Evolutionary conservation across 441 rosid species (phyloP), one percentile per base, ranked within the genome.

Genomic region (Gossypium davidsonii): DNA sequence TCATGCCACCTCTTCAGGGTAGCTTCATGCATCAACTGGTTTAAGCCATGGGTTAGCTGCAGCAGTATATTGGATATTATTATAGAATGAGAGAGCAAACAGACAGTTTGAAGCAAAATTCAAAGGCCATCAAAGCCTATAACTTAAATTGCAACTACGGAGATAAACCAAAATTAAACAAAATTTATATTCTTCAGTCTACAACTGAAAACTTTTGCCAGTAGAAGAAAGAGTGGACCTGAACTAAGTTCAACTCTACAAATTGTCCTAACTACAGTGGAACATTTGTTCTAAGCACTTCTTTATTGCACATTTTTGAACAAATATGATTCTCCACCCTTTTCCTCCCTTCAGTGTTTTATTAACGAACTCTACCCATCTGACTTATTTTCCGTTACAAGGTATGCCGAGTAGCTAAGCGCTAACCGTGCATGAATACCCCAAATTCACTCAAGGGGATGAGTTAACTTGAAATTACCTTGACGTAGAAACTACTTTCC

Each of bases 211-310:
- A 7, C 73, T 57, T 57, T 26, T 49, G 76, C 31, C 56, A 69
- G 68, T 66, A 57, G 42, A 73, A 52, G 48, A 74, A 74, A 52
- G 39, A 28, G 77, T 34, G 76, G 73, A 76, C 14, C 52, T 23
- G 53, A 7, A 53, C 77, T 76, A 57, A 70, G 52, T 71, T 61
- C 75, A 74, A 56, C 85, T 78, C 86, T 85, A 79, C 77, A 82
- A 60, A 61, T 60, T 75, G 72, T 25, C 80, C 72, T 49, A 51
- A 46, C 62, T 61, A 70, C 23, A 49, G 18, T 17, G 23, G 3
- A 42, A 74, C 37, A 60, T 34, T 42, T 53, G 34, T 78, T 63
- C 85, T 82, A 78, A 15, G 57, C 65, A 73, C 83, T 63, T 67
- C 59, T 70, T 81, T 78, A 80, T 83, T 83, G 74, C 82, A 65